A percentile compares a stretch with the other conserved stretches of the same genome.
Conservation (phyloP, 139 green algal genomes). For the Trebouxia sp. region DNA sequence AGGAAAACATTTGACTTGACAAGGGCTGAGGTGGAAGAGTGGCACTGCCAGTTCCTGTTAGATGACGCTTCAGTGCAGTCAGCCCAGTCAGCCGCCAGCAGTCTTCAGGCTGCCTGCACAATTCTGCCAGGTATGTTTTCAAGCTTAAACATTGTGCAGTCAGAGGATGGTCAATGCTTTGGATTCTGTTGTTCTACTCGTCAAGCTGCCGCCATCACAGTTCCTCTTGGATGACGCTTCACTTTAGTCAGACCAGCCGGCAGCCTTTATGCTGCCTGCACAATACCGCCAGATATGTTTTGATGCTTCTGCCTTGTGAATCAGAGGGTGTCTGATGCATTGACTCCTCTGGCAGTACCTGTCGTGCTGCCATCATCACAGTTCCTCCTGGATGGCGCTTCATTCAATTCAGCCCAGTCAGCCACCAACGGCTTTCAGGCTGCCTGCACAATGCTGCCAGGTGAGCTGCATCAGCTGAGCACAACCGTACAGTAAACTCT, state of each 20-base stretch:
- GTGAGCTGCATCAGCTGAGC: background rate
- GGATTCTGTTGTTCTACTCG: too few species aligned
- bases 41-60: constrained; percentile 29
- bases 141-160: background rate
- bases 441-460: constrained; percentile 23
- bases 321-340: too few species aligned
- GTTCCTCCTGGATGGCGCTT: constrained; percentile 33
- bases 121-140: background rate
- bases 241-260: too few species aligned
- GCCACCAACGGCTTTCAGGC: background rate
- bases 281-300: too few species aligned
- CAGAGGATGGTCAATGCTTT: too few species aligned
- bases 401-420: background rate
- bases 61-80: constrained; percentile 27
- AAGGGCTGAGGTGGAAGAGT: background rate
- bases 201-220: too few species aligned
- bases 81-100: background rate
- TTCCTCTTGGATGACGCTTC: too few species aligned
- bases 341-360: too few species aligned
- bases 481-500: too few species aligned
- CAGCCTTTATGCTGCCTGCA: too few species aligned
- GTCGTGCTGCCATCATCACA: too few species aligned
- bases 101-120: constrained; percentile 17
- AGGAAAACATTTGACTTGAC: constrained; percentile 30
- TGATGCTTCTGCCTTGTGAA: too few species aligned